A percentile compares a stretch with the other conserved stretches of the same genome.
Conservation (phyloP, 257 asterid species). For the Hygrophila difformis region DNA sequence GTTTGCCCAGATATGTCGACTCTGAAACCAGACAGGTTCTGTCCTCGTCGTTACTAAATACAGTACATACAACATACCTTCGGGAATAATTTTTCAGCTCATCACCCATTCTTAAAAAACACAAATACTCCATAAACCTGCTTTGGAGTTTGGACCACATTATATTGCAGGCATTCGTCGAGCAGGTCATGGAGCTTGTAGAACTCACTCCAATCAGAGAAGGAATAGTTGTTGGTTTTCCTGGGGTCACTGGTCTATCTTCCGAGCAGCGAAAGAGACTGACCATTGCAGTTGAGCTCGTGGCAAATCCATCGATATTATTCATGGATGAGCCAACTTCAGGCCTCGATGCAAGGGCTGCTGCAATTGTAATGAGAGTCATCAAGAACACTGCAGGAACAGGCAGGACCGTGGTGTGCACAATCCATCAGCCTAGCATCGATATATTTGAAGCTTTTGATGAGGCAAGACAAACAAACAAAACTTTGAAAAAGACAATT, state of each 20-base stretch:
- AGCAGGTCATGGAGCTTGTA: slow-evolving; percentile 47
- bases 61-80: no score
- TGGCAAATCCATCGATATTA: slow-evolving; percentile 44
- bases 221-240: slow-evolving; percentile 45
- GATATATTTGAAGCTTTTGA: slow-evolving; percentile 60
- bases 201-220: slow-evolving; percentile 35
- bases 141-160: slow-evolving; percentile 2
- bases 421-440: slow-evolving; percentile 53
- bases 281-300: slow-evolving; percentile 49
- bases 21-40: slow-evolving; percentile 30
- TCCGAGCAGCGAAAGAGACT: slow-evolving; percentile 55
- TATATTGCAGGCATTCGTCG: slow-evolving; percentile 15
- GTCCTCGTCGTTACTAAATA: no score
- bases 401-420: slow-evolving; percentile 47
- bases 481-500: not conserved
- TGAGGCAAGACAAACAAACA: slow-evolving; percentile 22
- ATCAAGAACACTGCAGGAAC: slow-evolving; percentile 45
- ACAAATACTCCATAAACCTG: slow-evolving; percentile 19
- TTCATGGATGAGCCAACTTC: slow-evolving; percentile 62
- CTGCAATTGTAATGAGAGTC: slow-evolving; percentile 55
- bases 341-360: slow-evolving; percentile 57
- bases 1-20: slow-evolving; percentile 33
- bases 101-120: no score
- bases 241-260: slow-evolving; percentile 51
- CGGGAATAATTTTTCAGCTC: no score